phyloP scores from a whole-genome alignment of 495 filamentous ascomycete genomes.

The Physcia stellaris region DNA sequence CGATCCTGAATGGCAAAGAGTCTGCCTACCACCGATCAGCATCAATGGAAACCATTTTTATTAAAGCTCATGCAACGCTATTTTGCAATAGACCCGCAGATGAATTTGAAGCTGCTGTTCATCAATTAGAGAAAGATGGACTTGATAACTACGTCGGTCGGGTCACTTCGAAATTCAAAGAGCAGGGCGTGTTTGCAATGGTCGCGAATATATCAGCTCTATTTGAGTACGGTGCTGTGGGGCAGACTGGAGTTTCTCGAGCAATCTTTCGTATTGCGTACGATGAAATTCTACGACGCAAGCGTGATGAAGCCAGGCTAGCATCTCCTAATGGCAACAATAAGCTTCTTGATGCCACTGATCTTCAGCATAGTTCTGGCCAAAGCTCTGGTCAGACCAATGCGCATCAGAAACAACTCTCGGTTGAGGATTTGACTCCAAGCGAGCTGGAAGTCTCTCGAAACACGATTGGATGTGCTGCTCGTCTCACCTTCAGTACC shows the following conservation, averaged over 20 bases:
- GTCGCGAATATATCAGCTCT: conserved; percentile 40
- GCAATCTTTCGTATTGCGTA: conserved; percentile 9
- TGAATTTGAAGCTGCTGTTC: conserved; percentile 32
- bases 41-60: conserved; percentile 38
- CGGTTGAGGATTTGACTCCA: neutral
- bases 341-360: neutral
- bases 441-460: neutral
- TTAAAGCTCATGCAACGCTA: conserved; percentile 50
- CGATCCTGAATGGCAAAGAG: conserved; percentile 36
- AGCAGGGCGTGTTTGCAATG: conserved; percentile 42
- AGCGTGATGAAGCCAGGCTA: neutral
- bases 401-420: no score
- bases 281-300: conserved; percentile 1
- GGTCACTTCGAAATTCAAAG: conserved; percentile 45
- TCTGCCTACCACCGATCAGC: conserved; percentile 22
- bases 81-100: conserved; percentile 36
- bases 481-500: neutral
- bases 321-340: neutral
- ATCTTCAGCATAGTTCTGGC: neutral
- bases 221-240: conserved; percentile 43
- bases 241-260: conserved; percentile 1
- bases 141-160: conserved; percentile 47
- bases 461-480: neutral
- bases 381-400: neutral
- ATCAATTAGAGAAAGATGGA: conserved; percentile 32